Percentiles rank a stretch among this genome's conserved stretches.
Conservation (phyloP, 306 rosid genomes). For the Acacia acuminata region DNA sequence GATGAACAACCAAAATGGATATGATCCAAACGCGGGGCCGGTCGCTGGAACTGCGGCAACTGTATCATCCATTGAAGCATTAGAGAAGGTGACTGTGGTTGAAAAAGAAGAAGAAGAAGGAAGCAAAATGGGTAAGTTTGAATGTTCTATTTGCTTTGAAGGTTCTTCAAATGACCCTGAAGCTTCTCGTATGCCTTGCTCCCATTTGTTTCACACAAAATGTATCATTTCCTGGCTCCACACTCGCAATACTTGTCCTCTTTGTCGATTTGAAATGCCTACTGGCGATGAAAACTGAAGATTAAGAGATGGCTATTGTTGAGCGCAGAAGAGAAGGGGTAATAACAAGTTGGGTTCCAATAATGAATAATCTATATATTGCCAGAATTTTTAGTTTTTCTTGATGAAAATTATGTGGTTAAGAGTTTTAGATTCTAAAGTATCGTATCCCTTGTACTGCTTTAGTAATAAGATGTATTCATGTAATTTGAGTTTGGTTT, state of each 20-base stretch:
- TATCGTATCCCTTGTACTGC: background rate
- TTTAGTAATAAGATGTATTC: background rate
- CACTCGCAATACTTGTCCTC: background rate
- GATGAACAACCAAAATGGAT: too few relatives aligned
- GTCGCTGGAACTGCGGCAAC: background rate
- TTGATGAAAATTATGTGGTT: background rate
- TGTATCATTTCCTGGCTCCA: background rate
- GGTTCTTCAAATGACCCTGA: background rate
- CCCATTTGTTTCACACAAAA: background rate
- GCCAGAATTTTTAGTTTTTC: background rate
- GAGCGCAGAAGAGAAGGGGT: background rate
- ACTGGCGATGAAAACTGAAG: background rate
- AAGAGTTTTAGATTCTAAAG: background rate
- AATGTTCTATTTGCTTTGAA: background rate
- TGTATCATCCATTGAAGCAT: background rate
- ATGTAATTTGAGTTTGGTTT: background rate
- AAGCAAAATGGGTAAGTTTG: background rate
- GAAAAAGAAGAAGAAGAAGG: background rate
- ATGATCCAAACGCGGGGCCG: background rate
- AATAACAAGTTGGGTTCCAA: background rate
- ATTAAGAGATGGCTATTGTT: background rate
- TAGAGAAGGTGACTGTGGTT: background rate
- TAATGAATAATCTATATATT: background rate
- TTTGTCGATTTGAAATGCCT: background rate
- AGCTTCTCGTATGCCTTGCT: background rate